Percentiles rank a stretch among this genome's conserved stretches.
These are phyloP conservation scores for Pythium dissotocum DNA, from an alignment of 352 stramenopile genomes.

Conservation along the genomic window DNA sequence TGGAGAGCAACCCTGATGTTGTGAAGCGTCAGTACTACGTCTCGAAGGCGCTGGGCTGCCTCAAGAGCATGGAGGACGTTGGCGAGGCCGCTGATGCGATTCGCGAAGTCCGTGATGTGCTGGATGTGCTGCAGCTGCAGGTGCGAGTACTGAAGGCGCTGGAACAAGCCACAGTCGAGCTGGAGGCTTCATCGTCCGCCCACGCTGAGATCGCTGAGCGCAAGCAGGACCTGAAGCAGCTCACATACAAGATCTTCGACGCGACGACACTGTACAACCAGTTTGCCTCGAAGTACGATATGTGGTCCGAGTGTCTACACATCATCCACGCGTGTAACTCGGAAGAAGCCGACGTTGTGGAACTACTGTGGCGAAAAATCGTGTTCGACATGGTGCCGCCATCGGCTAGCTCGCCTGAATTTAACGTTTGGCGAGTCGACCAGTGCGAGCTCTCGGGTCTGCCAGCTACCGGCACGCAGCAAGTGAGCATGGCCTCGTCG, in stretches of 20 bases:
- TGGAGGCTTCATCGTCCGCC: slow-evolving; percentile 46
- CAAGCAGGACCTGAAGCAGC: slow-evolving; percentile 58
- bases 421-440: slow-evolving; percentile 72
- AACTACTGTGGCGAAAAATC: slow-evolving; percentile 71
- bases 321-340: slow-evolving; percentile 87
- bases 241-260: slow-evolving; percentile 80
- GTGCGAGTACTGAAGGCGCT: slow-evolving; percentile 79
- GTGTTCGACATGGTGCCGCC: slow-evolving; percentile 69
- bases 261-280: slow-evolving; percentile 85
- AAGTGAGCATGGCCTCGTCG: slow-evolving; percentile 31
- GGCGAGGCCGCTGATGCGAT: slow-evolving; percentile 70
- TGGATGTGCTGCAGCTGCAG: slow-evolving; percentile 83
- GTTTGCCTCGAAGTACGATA: slow-evolving; percentile 83
- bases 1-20: slow-evolving; percentile 70
- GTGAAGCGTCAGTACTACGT: slow-evolving; percentile 84
- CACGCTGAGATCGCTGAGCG: slow-evolving; percentile 53
- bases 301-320: slow-evolving; percentile 86
- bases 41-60: slow-evolving; percentile 69
- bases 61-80: slow-evolving; percentile 80
- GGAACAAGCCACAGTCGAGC: slow-evolving; percentile 64
- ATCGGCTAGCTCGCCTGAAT: slow-evolving; percentile 61
- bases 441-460: slow-evolving; percentile 69
- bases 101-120: slow-evolving; percentile 75
- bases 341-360: slow-evolving; percentile 72
- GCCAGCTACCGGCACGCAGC: slow-evolving; percentile 21